Percentiles rank a stretch among this genome's conserved stretches.
phyloP scores from a whole-genome alignment of 148 eudicot genomes.

The Arbutus unedo region DNA sequence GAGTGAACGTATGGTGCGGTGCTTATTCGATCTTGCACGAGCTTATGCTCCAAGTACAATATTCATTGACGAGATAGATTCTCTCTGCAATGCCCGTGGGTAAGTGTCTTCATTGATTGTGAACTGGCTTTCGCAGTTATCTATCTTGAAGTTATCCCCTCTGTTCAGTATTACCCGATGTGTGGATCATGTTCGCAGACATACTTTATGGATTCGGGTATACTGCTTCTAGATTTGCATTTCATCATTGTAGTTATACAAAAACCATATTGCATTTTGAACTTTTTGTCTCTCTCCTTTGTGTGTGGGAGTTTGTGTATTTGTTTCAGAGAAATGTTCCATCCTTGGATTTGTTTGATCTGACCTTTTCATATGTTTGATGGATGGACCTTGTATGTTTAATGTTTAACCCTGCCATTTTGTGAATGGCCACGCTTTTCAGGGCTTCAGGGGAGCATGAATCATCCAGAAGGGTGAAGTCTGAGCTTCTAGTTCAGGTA shows the following conservation, averaged over 20 bases:
- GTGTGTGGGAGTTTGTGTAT: background rate
- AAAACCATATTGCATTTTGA: no score
- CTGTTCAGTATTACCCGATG: constrained; percentile 6
- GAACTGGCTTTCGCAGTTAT: background rate
- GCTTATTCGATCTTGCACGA: constrained; percentile 94
- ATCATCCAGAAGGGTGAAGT: constrained; percentile 96
- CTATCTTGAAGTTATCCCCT: background rate
- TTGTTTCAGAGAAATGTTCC: background rate
- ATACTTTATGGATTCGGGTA: background rate
- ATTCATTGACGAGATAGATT: constrained; percentile 97
- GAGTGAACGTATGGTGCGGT: constrained; percentile 97
- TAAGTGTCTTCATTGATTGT: constrained; percentile 32
- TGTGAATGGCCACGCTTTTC: constrained; percentile 14
- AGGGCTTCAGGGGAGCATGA: constrained; percentile 99
- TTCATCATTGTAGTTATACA: background rate
- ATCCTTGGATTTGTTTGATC: constrained; percentile 10
- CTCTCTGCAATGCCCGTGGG: constrained; percentile 98
- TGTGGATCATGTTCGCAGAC: background rate
- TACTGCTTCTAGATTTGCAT: constrained; percentile 1
- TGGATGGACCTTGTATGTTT: background rate
- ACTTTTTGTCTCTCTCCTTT: background rate
- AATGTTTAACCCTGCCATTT: constrained; percentile 1
- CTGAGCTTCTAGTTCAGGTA: constrained; percentile 97
- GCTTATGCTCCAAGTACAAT: constrained; percentile 98
- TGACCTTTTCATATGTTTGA: constrained; percentile 8